A percentile compares a stretch with the other conserved stretches of the same genome.
Evolutionary conservation across 768 basidiomycete genomes (phyloP).

Genomic region (Pleurotus eryngii): DNA sequence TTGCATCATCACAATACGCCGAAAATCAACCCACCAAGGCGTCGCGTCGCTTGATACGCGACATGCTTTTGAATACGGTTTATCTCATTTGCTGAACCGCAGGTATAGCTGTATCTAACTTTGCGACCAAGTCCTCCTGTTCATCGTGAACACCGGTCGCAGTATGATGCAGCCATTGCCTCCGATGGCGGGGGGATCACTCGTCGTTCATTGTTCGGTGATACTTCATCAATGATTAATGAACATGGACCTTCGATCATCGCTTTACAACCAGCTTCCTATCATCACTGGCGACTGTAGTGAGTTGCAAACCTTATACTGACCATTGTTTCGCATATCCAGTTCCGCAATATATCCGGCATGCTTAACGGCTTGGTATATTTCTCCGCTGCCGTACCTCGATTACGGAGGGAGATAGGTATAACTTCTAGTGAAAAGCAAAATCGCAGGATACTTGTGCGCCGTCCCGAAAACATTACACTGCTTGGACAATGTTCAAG

Average conservation of each 20-base stretch:
- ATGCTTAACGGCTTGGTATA: background rate
- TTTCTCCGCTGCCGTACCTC: slow-evolving; percentile 1
- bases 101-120: no score
- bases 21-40: background rate
- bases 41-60: background rate
- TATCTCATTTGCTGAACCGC: no score
- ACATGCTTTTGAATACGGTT: no score
- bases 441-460: no score
- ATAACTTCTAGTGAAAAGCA: no score
- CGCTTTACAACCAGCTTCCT: background rate
- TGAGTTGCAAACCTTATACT: background rate
- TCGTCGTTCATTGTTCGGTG: background rate
- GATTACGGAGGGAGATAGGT: no score
- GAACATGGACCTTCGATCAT: background rate
- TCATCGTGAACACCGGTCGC: no score
- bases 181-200: background rate
- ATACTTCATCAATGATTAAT: background rate
- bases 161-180: no score
- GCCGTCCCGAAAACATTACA: no score
- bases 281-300: background rate
- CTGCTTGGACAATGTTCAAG: slow-evolving; percentile 24
- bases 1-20: slow-evolving; percentile 1
- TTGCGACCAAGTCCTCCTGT: no score
- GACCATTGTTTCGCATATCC: background rate
- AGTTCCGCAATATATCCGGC: slow-evolving; percentile 6